Evolutionary conservation across 2,329 filamentous ascomycete species (phyloP).

Genomic region (Dothidotthia symphoricarpi): DNA sequence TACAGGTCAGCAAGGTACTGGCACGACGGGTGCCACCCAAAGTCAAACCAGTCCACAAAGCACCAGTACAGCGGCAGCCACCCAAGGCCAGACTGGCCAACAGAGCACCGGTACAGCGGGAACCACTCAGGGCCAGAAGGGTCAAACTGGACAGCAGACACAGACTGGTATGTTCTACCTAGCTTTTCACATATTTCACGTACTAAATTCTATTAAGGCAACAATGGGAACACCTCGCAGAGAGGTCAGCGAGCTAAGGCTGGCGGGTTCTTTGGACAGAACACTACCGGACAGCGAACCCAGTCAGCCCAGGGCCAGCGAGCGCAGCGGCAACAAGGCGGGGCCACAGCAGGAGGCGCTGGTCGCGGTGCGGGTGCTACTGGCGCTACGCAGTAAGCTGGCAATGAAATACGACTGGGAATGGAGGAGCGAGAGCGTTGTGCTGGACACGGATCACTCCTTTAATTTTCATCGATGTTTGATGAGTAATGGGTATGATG

Average conservation of each 20-base stretch:
- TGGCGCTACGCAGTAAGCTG: conserved; percentile 1
- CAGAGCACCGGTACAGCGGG: not conserved
- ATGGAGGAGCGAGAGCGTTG: conserved; percentile 7
- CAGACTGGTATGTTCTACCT: no score
- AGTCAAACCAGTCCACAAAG: not conserved
- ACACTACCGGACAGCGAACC: not conserved
- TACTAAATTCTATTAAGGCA: no score
- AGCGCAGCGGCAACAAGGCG: no score
- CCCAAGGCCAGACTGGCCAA: not conserved
- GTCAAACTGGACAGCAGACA: not conserved
- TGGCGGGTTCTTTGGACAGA: no score
- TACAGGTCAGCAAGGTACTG: conserved; percentile 1
- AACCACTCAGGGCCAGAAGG: conserved; percentile 1
- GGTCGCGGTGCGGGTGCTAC: not conserved
- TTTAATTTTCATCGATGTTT: not conserved
- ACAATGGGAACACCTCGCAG: no score
- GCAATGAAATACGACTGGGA: conserved; percentile 1
- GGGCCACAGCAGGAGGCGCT: not conserved
- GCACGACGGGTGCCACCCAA: not conserved
- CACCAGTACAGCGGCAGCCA: not conserved
- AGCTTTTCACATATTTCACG: no score
- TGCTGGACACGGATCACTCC: conserved; percentile 11
- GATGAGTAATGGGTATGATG: conserved; percentile 5
- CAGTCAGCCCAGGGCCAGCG: no score
- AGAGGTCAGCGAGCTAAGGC: no score